phyloP scores from a whole-genome alignment of 75 land plant species.

The Cryptomeria japonica region DNA sequence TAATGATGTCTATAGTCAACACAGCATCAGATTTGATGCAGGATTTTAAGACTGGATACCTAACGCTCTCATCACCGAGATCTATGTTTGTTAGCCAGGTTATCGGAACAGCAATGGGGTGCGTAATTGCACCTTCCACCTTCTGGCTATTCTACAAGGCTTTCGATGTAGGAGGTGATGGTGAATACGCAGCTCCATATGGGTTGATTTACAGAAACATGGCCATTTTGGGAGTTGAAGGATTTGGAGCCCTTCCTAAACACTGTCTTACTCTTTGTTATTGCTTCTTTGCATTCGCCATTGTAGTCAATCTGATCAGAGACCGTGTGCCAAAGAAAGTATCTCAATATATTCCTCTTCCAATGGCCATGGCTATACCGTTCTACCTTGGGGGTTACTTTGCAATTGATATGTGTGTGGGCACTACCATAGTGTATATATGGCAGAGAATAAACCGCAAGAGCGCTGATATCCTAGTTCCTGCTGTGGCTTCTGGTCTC shows the following conservation, averaged over 20 bases:
- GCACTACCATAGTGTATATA: constrained; percentile 40
- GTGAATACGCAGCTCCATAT: constrained; percentile 50
- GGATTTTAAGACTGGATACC: constrained; percentile 63
- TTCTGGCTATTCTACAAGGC: constrained; percentile 65
- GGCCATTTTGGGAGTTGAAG: constrained; percentile 61
- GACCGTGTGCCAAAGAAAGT: constrained; percentile 16
- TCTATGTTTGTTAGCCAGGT: constrained; percentile 67
- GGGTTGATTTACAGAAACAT: constrained; percentile 48
- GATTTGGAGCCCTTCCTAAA: constrained; percentile 42
- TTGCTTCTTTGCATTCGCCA: constrained; percentile 33
- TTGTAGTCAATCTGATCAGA: constrained; percentile 24
- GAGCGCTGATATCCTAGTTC: constrained; percentile 29
- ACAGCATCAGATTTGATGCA: constrained; percentile 70
- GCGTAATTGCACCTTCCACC: constrained; percentile 45
- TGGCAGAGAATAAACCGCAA: constrained; percentile 40
- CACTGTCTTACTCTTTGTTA: constrained; percentile 51
- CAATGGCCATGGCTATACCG: constrained; percentile 74
- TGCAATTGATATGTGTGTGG: constrained; percentile 67
- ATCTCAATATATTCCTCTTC: constrained; percentile 34
- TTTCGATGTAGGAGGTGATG: constrained; percentile 30
- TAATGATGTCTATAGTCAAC: constrained; percentile 63
- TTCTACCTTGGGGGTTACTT: constrained; percentile 67
- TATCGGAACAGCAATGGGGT: constrained; percentile 53
- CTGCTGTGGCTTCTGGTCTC: constrained; percentile 59
- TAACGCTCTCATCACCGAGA: constrained; percentile 56